Base-by-base conservation (phyloP, 1,139 yeast species). In the Taphrina flavorubra region DNA sequence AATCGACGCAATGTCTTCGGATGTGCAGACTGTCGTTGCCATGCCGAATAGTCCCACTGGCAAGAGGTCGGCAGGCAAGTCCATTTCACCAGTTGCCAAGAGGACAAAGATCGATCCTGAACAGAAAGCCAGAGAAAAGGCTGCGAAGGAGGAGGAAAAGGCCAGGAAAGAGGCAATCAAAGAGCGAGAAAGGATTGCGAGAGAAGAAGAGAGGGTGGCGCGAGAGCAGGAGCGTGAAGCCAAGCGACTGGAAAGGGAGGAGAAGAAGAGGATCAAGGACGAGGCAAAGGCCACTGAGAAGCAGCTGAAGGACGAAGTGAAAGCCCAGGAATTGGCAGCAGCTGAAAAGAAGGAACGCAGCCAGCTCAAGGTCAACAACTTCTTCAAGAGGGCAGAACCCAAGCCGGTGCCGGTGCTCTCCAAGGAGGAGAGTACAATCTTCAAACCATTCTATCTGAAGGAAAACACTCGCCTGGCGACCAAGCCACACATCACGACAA, bases 391-490 rank as follows among this genome's bases (percentile, higher is more conserved):
- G 53, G 65, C 67, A 20, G 60, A 67, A 13, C 51, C 46, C 6
- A 62, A 69, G 13, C 64, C 69, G 13, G 13, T 61, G 31, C 59
- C 56, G 59, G 20, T 60, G 14, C 44, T 68, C 65, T 61, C 56
- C 37, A 67, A 49, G 59, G 62, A 47, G 39, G 68, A 56, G 37
- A 67, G 66, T 55, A 42, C 46, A 47, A 37, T 49, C 65, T 86
- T 86, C 72, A 77, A 85, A 44, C 87, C 71, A 10, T 71, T 71
- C 62, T 60, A 55, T 31, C 59, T 71, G 63, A 57, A 47, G 40
- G 66, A 68, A 42, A 40, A 68, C 37, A 57, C 68, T 14, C 46
- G 31, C 1, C 31, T 68, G 56, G 68, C 68, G 14, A 6, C 11
- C 11, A 36, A 36, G 36, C 58, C 40, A 6, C 16, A 6, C 58